Percentiles rank a stretch among this genome's conserved stretches.
phyloP scores from a whole-genome alignment of 805 yeast genomes.

The Myxozyma neotropica region DNA sequence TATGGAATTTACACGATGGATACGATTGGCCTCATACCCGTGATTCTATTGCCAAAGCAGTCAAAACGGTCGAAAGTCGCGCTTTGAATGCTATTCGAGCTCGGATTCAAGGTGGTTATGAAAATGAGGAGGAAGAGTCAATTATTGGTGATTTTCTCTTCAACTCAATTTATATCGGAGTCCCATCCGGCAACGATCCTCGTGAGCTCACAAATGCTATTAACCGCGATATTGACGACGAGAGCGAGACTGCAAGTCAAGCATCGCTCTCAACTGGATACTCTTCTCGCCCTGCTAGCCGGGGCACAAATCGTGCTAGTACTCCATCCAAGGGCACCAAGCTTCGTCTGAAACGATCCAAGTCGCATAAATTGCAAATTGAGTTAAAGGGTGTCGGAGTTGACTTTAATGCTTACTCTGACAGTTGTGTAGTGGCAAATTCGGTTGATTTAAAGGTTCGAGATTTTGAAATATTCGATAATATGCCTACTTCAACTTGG shows the following conservation, averaged over 20 bases:
- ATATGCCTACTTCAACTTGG: constrained; percentile 88
- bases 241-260: constrained; percentile 35
- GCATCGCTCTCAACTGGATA: constrained; percentile 22
- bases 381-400: constrained; percentile 59
- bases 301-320: neutral
- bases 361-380: constrained; percentile 58
- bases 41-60: constrained; percentile 62
- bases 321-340: constrained; percentile 39
- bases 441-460: constrained; percentile 52
- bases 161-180: constrained; percentile 75
- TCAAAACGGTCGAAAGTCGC: constrained; percentile 59
- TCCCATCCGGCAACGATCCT: constrained; percentile 54
- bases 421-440: constrained; percentile 41
- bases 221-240: constrained; percentile 54
- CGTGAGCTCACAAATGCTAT: constrained; percentile 47
- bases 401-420: constrained; percentile 50
- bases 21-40: constrained; percentile 89
- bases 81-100: constrained; percentile 44
- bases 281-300: constrained; percentile 13
- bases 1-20: constrained; percentile 72
- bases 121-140: constrained; percentile 28
- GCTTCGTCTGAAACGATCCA: constrained; percentile 67
- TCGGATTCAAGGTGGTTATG: constrained; percentile 23
- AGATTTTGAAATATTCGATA: constrained; percentile 67
- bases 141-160: constrained; percentile 66